Evolutionary conservation across 345 rosid species (phyloP).

Genomic region (Erodium maritimum): DNA sequence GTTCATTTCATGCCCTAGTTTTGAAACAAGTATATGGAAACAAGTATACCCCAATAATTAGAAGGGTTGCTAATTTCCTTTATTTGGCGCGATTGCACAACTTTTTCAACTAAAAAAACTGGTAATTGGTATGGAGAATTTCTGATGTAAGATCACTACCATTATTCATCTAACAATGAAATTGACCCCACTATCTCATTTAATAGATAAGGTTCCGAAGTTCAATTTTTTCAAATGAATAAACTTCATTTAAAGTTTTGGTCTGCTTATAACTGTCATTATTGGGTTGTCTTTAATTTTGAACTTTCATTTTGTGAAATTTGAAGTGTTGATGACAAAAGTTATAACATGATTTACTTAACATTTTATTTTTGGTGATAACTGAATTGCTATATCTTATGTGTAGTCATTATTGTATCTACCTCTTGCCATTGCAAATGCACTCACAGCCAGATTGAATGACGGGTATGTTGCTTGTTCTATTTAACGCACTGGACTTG

Average conservation of each 20-base stretch:
- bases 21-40: background rate
- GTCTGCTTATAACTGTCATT: background rate
- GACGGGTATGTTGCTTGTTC: conserved; percentile 58
- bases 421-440: conserved; percentile 92
- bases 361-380: background rate
- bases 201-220: background rate
- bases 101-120: background rate
- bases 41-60: background rate
- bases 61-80: background rate
- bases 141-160: background rate
- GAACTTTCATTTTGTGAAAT: background rate
- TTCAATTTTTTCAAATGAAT: background rate
- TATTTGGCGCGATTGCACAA: background rate
- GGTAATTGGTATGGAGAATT: background rate
- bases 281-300: too few relatives aligned
- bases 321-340: background rate
- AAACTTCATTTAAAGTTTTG: too few relatives aligned
- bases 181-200: background rate
- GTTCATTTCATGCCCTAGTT: conserved; percentile 5
- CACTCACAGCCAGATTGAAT: conserved; percentile 78
- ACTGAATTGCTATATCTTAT: conserved; percentile 3
- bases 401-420: conserved; percentile 81
- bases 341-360: too few relatives aligned
- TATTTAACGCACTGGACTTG: background rate
- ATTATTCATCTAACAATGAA: background rate